A percentile compares a stretch with the other conserved stretches of the same genome.
phyloP scores from a whole-genome alignment of 352 stramenopile genomes.

The Globisporangium carolinianum region DNA sequence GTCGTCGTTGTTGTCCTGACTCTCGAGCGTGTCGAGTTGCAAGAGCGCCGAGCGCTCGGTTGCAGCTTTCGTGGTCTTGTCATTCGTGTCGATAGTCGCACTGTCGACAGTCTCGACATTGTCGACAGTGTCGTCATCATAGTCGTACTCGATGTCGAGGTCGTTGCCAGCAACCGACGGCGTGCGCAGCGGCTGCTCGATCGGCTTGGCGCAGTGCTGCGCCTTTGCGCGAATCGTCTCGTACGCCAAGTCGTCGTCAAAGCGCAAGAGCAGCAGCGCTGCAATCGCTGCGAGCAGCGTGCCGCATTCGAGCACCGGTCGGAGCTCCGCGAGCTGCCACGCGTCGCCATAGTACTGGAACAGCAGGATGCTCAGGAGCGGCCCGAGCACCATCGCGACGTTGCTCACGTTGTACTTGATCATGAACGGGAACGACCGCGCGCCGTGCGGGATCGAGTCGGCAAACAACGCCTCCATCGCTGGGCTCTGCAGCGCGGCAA shows the following conservation, averaged over 20 bases:
- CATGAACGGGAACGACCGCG: conserved; percentile 66
- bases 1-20: neutral
- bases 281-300: conserved; percentile 41
- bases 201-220: conserved; percentile 7
- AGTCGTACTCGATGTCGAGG: conserved; percentile 65
- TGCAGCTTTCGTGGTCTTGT: too few species aligned
- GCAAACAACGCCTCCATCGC: conserved; percentile 71
- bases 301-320: conserved; percentile 51
- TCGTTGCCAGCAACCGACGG: conserved; percentile 52
- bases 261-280: conserved; percentile 46
- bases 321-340: conserved; percentile 51
- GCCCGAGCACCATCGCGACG: conserved; percentile 54
- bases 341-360: conserved; percentile 59
- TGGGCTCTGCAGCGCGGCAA: conserved; percentile 57
- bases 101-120: conserved; percentile 24
- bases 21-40: neutral
- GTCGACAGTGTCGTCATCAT: conserved; percentile 35
- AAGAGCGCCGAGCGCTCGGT: conserved; percentile 1
- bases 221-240: conserved; percentile 23
- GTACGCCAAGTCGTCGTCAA: conserved; percentile 46
- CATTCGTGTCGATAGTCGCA: conserved; percentile 4
- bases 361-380: conserved; percentile 43
- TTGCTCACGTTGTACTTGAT: conserved; percentile 82
- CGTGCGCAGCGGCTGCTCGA: conserved; percentile 40
- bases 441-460: conserved; percentile 63